phyloP scores from a whole-genome alignment of 257 asterid species.

The Leptodermis oblonga region DNA sequence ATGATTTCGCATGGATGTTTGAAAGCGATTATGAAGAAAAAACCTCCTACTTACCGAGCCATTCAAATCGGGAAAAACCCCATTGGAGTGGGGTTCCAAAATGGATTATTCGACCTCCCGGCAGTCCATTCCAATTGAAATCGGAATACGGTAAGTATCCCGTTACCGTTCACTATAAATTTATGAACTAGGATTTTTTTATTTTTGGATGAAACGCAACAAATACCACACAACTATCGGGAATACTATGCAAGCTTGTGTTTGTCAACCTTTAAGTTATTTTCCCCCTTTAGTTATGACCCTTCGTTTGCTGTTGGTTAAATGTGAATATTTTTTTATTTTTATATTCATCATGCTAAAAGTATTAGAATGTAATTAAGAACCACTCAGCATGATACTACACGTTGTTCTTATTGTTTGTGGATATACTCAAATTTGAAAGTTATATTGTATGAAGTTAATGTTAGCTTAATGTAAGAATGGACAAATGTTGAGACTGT shows the following conservation, averaged over 20 bases:
- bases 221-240: too few relatives aligned
- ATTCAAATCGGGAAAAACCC: too few relatives aligned
- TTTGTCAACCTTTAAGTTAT: background rate
- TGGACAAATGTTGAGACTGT: background rate
- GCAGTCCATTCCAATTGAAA: too few relatives aligned
- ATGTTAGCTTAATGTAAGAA: background rate
- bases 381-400: background rate
- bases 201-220: too few relatives aligned
- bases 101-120: too few relatives aligned
- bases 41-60: too few relatives aligned
- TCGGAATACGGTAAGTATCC: too few relatives aligned
- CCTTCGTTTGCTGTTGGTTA: slow-evolving; percentile 1
- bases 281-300: background rate
- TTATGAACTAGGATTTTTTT: too few relatives aligned
- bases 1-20: too few relatives aligned
- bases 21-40: too few relatives aligned
- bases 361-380: background rate
- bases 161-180: too few relatives aligned
- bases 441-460: background rate
- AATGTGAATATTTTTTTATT: background rate
- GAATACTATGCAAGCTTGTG: background rate
- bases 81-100: too few relatives aligned
- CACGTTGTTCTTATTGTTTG: background rate
- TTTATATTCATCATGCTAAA: background rate
- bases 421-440: background rate